Conservation (phyloP, 306 rosid genomes). For the Fagus sylvatica region DNA sequence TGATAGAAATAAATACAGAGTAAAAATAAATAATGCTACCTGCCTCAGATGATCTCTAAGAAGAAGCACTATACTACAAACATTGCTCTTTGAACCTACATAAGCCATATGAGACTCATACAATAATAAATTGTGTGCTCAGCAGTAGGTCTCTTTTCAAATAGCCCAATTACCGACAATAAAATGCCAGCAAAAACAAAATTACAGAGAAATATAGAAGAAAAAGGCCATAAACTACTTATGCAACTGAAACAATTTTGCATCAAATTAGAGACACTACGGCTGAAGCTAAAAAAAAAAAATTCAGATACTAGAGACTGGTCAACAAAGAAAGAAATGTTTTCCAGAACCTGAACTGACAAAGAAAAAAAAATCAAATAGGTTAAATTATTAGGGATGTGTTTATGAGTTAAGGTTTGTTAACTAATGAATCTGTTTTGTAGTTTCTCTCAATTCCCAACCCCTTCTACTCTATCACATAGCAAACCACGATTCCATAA, state of each 20-base stretch:
- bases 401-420: not conserved
- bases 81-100: not conserved
- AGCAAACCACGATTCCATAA: not conserved
- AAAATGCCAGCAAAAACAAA: not conserved
- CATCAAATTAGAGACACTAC: not conserved
- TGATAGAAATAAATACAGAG: not conserved
- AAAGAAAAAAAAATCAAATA: not conserved
- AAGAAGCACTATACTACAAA: not conserved
- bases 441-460: not conserved
- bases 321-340: not conserved
- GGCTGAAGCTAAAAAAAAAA: not conserved
- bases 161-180: not conserved
- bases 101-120: not conserved
- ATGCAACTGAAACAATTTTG: not conserved
- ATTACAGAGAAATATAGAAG: not conserved
- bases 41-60: slow-evolving; percentile 3
- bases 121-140: not conserved
- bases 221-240: not conserved
- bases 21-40: not conserved
- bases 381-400: not conserved
- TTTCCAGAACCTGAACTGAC: not conserved
- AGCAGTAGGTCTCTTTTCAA: not conserved
- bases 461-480: not conserved
- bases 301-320: not conserved
- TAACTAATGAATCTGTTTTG: not conserved